phyloP scores from a whole-genome alignment of 2,329 filamentous ascomycete genomes.

The Fusarium neocosmosporiellum region DNA sequence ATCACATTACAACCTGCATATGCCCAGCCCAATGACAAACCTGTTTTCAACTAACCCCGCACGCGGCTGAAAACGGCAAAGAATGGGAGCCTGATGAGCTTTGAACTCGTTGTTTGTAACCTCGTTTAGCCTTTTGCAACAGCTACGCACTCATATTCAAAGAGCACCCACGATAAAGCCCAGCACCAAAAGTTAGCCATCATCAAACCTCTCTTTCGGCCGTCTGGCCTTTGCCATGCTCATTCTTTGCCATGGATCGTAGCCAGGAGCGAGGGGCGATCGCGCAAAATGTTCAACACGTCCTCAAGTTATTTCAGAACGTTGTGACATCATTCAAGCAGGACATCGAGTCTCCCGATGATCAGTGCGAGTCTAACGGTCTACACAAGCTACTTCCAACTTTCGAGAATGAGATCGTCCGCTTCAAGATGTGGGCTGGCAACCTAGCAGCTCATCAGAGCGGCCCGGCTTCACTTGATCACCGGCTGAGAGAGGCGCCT shows the following conservation, averaged over 20 bases:
- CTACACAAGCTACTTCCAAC: fast-evolving
- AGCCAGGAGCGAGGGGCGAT: background rate
- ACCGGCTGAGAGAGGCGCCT: slow-evolving; percentile 33
- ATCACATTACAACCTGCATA: slow-evolving; percentile 7
- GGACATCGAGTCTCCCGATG: background rate
- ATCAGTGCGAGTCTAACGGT: fast-evolving
- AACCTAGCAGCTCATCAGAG: slow-evolving; percentile 31
- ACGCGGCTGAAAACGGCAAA: background rate
- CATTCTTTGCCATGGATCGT: background rate
- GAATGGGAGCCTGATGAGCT: background rate
- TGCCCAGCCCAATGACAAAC: background rate
- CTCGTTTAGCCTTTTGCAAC: background rate
- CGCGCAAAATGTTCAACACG: background rate
- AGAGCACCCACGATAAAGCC: background rate
- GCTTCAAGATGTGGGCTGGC: slow-evolving; percentile 38
- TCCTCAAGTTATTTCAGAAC: background rate
- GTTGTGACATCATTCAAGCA: background rate
- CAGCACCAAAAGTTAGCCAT: background rate
- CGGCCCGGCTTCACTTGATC: slow-evolving; percentile 24
- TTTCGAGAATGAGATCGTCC: background rate
- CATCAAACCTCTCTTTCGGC: background rate
- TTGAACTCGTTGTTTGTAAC: no score
- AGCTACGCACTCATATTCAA: background rate
- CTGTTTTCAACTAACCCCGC: slow-evolving; percentile 7
- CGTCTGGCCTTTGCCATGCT: background rate